Percentiles rank a stretch among this genome's conserved stretches.
Evolutionary conservation across 768 basidiomycete species (phyloP).

Genomic region (Mycena kentingensis): DNA sequence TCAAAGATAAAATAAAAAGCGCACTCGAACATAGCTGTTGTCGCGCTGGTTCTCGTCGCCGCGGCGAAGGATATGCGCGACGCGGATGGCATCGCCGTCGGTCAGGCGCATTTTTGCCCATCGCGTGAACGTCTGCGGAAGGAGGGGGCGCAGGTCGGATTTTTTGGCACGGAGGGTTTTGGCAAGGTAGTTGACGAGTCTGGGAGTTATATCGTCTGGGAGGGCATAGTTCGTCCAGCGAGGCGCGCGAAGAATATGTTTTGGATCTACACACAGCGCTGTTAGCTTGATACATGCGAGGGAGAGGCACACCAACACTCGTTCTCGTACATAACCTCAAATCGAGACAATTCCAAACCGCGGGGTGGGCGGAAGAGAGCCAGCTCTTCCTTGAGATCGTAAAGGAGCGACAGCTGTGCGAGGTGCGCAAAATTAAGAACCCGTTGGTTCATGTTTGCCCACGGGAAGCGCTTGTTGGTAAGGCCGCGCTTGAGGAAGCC

Average conservation of each 20-base stretch:
- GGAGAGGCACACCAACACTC: too few species aligned
- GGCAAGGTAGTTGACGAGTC: neutral
- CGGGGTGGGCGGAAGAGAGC: too few species aligned
- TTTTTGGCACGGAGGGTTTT: neutral
- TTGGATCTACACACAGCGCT: too few species aligned
- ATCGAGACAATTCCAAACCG: too few species aligned
- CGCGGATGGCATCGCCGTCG: neutral
- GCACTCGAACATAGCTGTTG: neutral
- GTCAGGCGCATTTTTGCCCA: neutral
- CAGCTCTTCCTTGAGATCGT: constrained; percentile 28
- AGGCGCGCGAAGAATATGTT: neutral
- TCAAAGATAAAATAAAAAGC: neutral
- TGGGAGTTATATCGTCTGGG: neutral
- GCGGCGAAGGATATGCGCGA: neutral
- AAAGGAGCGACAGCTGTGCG: constrained; percentile 25
- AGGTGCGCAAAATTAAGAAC: constrained; percentile 30
- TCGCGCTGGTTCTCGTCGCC: neutral
- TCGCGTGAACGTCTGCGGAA: neutral
- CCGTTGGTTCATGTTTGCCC: constrained; percentile 27
- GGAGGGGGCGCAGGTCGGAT: neutral
- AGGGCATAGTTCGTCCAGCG: neutral
- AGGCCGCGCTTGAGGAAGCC: constrained; percentile 28
- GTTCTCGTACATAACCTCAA: too few species aligned
- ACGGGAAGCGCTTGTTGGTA: constrained; percentile 28
- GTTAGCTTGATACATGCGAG: too few species aligned